Percentiles rank a stretch among this genome's conserved stretches.
Evolutionary conservation across 2,329 filamentous ascomycete genomes (phyloP).

Genomic region (Rutstroemia sp.): DNA sequence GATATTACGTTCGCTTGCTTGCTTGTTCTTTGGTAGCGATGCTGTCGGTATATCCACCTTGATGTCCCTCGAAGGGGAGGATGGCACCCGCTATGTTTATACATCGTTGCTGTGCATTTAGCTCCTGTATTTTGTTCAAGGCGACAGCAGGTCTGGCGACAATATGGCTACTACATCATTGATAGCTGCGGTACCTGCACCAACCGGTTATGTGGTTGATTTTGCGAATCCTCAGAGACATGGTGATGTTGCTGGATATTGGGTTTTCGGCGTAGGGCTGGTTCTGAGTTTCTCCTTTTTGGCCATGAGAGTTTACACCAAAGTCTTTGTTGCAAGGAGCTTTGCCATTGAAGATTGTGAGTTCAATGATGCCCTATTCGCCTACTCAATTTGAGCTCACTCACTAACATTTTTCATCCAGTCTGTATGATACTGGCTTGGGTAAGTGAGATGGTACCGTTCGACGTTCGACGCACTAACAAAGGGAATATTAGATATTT

Average conservation of each 20-base stretch:
- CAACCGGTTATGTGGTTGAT: neutral
- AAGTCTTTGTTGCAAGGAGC: neutral
- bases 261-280: neutral
- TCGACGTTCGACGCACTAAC: neutral
- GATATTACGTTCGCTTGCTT: too few relatives aligned
- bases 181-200: neutral
- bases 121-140: too few relatives aligned
- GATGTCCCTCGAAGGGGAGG: too few relatives aligned
- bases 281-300: neutral
- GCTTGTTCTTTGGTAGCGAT: too few relatives aligned
- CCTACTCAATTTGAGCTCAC: too few relatives aligned
- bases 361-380: neutral
- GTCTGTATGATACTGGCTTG: conserved; percentile 2
- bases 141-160: too few relatives aligned
- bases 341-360: neutral
- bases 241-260: neutral
- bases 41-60: too few relatives aligned
- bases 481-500: neutral
- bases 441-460: neutral
- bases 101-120: too few relatives aligned
- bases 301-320: neutral
- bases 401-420: neutral
- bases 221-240: neutral
- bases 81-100: too few relatives aligned
- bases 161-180: neutral